Conservation (phyloP, 306 rosid species). For the Sicyos baderoa region DNA sequence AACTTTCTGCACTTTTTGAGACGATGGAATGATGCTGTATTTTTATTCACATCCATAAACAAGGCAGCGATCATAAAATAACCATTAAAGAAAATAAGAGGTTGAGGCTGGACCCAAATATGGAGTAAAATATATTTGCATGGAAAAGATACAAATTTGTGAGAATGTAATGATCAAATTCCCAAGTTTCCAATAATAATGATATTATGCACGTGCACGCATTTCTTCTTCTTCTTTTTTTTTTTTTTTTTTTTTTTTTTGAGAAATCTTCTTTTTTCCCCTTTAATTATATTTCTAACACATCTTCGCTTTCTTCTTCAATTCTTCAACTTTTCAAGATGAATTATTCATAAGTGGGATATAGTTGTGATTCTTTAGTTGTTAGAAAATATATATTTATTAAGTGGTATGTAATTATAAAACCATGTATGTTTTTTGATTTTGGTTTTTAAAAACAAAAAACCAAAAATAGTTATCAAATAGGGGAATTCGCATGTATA, state of each 20-base stretch:
- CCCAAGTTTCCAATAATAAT: constrained; percentile 11
- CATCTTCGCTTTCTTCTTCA: no score
- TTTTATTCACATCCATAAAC: not conserved
- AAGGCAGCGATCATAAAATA: not conserved
- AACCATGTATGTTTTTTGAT: no score
- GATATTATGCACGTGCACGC: no score
- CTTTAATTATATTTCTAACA: no score
- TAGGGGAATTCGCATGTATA: no score
- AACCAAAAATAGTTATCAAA: no score
- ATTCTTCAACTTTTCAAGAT: not conserved
- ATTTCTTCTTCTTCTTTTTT: no score
- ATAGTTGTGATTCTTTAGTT: not conserved
- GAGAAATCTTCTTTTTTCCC: no score
- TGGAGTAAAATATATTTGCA: not conserved
- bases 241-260: no score
- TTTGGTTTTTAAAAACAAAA: no score
- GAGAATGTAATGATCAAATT: constrained; percentile 1
- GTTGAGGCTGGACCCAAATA: constrained; percentile 2
- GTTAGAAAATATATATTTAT: no score
- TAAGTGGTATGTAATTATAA: no score
- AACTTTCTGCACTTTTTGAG: not conserved
- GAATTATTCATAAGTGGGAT: not conserved
- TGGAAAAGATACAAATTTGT: not conserved
- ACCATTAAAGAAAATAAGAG: not conserved
- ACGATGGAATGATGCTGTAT: not conserved